Conservation (phyloP, 306 rosid species). For the Pyrus communis region DNA sequence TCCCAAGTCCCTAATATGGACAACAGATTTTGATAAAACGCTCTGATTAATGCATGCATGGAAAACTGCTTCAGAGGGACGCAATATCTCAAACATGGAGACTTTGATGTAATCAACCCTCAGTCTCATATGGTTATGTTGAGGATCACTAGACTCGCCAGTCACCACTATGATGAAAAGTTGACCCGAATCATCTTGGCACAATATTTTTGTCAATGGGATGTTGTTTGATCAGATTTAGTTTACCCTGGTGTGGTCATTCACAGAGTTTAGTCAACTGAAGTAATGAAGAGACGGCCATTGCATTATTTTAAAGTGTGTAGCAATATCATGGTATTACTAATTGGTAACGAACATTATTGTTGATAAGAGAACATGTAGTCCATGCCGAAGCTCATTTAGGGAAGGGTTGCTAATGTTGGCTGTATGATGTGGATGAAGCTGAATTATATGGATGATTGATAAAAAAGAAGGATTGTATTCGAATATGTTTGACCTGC, state of each 20-base stretch:
- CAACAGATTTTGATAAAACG: neutral
- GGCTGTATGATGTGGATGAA: neutral
- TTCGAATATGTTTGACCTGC: neutral
- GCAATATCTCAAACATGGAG: neutral
- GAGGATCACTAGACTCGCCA: neutral
- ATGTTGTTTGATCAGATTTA: neutral
- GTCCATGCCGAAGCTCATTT: neutral
- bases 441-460: neutral
- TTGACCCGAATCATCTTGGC: neutral
- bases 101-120: neutral
- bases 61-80: neutral
- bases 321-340: neutral
- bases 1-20: neutral
- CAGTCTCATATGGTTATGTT: neutral
- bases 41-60: neutral
- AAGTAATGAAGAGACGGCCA: neutral
- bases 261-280: neutral
- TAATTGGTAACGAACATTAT: neutral
- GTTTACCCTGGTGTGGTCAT: neutral
- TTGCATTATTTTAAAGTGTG: neutral
- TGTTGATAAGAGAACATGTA: neutral
- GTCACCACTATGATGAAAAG: neutral
- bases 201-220: neutral
- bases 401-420: neutral
- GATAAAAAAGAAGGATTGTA: neutral